A percentile compares a stretch with the other conserved stretches of the same genome.
Evolutionary conservation across 1,139 yeast genomes (phyloP).

Genomic region (Pichia sp.): DNA sequence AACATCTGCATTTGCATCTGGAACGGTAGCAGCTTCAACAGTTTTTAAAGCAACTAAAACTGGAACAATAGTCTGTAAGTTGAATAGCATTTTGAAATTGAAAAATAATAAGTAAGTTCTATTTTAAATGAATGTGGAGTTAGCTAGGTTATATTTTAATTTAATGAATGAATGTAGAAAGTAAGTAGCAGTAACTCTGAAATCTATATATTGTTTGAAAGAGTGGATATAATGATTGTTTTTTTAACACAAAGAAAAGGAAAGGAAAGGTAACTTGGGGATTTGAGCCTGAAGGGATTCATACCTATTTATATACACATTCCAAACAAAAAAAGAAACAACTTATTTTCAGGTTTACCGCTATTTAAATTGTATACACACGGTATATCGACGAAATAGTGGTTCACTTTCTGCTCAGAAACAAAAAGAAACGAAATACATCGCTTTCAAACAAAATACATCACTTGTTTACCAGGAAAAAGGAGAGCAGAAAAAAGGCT

Average conservation of each 20-base stretch:
- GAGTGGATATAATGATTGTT: neutral
- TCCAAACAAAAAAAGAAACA: neutral
- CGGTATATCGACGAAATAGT: too few relatives aligned
- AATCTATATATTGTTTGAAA: neutral
- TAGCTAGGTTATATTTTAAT: neutral
- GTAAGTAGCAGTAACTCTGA: neutral
- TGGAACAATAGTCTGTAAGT: constrained; percentile 6
- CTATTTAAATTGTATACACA: too few relatives aligned
- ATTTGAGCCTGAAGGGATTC: neutral
- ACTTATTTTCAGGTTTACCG: too few relatives aligned
- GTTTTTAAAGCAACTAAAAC: neutral
- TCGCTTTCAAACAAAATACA: neutral
- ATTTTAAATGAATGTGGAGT: neutral
- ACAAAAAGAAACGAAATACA: neutral
- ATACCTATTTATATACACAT: neutral
- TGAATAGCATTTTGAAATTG: constrained; percentile 4
- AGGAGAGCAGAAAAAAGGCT: neutral
- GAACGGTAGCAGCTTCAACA: constrained; percentile 3
- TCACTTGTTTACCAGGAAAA: neutral
- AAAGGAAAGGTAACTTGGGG: neutral
- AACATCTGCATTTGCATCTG: neutral
- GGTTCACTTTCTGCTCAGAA: neutral
- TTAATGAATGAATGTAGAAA: neutral
- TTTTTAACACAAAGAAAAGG: neutral
- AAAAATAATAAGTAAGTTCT: neutral